A percentile compares a stretch with the other conserved stretches of the same genome.
Evolutionary conservation across 306 rosid species (phyloP).

Genomic region (Prunus dulcis): DNA sequence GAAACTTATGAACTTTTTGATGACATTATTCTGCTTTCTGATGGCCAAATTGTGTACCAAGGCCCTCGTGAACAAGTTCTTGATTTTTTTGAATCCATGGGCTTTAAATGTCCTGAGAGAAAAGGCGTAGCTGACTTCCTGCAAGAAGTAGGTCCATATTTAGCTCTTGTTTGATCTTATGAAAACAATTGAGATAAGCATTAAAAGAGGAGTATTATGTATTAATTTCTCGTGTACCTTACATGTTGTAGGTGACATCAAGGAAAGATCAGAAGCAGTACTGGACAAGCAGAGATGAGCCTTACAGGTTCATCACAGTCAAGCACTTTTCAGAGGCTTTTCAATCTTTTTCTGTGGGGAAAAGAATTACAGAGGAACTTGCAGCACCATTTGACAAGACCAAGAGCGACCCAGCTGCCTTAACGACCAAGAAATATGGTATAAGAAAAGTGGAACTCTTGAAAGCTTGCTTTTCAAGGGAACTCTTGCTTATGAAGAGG

Average conservation of each 20-base stretch:
- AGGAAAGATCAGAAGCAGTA: slow-evolving; percentile 50
- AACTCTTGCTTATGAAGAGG: slow-evolving; percentile 59
- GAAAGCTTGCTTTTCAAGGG: slow-evolving; percentile 58
- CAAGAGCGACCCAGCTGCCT: slow-evolving; percentile 49
- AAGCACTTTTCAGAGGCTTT: slow-evolving; percentile 37
- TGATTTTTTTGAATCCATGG: slow-evolving; percentile 38
- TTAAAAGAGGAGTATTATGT: neutral
- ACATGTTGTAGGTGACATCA: slow-evolving; percentile 47
- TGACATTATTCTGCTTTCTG: slow-evolving; percentile 50
- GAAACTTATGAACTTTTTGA: slow-evolving; percentile 57
- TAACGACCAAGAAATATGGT: slow-evolving; percentile 38
- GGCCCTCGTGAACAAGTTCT: slow-evolving; percentile 51
- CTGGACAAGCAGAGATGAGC: slow-evolving; percentile 38
- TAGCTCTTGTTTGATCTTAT: neutral
- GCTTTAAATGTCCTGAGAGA: slow-evolving; percentile 47
- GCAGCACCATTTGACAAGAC: slow-evolving; percentile 43
- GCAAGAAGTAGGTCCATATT: slow-evolving; percentile 27
- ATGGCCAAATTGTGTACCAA: slow-evolving; percentile 48
- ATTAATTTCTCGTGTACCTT: neutral
- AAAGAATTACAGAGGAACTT: slow-evolving; percentile 31
- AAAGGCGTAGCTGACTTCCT: slow-evolving; percentile 56
- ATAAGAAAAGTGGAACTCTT: slow-evolving; percentile 35
- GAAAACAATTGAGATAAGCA: neutral
- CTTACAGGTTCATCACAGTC: slow-evolving; percentile 40
- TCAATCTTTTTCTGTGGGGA: slow-evolving; percentile 40